Evolutionary conservation across 306 rosid genomes (phyloP), one percentile per base, ranked within the genome.

Genomic region (Cajanus cajan): DNA sequence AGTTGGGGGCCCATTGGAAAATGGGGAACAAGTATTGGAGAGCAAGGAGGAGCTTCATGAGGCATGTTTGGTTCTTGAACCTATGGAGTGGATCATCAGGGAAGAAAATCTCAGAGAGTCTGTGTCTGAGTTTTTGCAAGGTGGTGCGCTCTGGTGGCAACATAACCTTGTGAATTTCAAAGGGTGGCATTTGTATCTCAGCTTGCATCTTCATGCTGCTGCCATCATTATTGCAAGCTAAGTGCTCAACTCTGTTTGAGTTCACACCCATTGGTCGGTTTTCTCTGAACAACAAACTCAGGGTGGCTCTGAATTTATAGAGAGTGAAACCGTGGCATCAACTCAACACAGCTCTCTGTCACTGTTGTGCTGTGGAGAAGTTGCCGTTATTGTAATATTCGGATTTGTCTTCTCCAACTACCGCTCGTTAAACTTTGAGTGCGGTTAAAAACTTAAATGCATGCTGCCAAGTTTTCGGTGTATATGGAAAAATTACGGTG

Each of bases 1-100:
- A 93, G 0, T 74, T 68, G 7, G 98, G 96, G 0, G 83, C 99
- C 99, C 98, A 96, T 25, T 96, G 96, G 71, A 91, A 93, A 37
- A 96, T 87, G 2, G 99, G 98, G 80, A 93, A 91, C 69, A 93
- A 39, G 57, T 76, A 89, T 14, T 96, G 98, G 52, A 96, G 89
- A 41, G 73, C 90, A 14, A 96, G 89, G 15, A 89, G 39, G 8
- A 93, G 14, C 61, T 89, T 96, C 16, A 12, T 73, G 73, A 82
- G 5, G 55, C 78, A 76, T 11, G 94, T 71, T 64, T 91, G 90
- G 85, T 93, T 85, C 71, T 90, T 90, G 87, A 93, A 91, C 48
- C 77, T 67, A 82, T 90, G 84, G 16, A 96, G 81, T 31, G 99
- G 99, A 33, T 96, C 92, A 45, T 96, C 98, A 0, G 98, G 97